A percentile compares a stretch with the other conserved stretches of the same genome.
phyloP scores from a whole-genome alignment of 2,329 filamentous ascomycete genomes.

The Colletotrichum nymphaeae region DNA sequence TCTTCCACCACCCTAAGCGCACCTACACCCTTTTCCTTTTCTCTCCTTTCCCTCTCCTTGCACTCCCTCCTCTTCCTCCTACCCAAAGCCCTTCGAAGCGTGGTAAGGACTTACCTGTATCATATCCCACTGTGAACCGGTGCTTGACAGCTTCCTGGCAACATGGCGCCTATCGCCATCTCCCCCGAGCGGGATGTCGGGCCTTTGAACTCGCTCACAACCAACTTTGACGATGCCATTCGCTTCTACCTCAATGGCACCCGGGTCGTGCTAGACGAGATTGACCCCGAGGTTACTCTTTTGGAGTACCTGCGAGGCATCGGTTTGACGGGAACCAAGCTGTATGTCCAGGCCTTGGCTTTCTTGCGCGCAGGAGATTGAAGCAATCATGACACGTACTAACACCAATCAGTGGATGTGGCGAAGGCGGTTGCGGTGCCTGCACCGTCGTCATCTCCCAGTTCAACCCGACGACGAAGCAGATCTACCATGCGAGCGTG shows the following conservation, averaged over 20 bases:
- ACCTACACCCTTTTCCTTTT: background rate
- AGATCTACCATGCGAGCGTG: constrained; percentile 95
- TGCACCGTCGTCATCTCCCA: constrained; percentile 97
- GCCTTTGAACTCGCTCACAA: constrained; percentile 69
- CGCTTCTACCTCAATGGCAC: constrained; percentile 97
- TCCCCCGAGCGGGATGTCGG: constrained; percentile 57
- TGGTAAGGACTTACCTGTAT: background rate
- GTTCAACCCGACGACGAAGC: constrained; percentile 89
- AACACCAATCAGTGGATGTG: constrained; percentile 74
- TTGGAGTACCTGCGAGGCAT: constrained; percentile 94
- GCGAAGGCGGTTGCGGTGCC: constrained; percentile 95
- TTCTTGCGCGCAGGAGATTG: background rate
- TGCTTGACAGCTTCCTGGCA: background rate
- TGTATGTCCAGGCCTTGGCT: constrained; percentile 57
- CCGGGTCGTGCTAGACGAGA: constrained; percentile 83
- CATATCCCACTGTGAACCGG: background rate
- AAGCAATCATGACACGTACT: background rate
- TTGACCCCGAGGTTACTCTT: constrained; percentile 92
- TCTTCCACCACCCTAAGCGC: background rate
- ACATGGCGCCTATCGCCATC: constrained; percentile 68
- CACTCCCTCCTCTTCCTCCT: background rate
- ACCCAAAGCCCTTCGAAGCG: background rate
- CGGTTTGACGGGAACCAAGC: constrained; percentile 93
- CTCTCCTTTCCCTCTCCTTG: background rate
- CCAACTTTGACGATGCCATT: constrained; percentile 85